Evolutionary conservation across 1,284 basidiomycete species (phyloP).

Genomic region (Caloboletus firmus): DNA sequence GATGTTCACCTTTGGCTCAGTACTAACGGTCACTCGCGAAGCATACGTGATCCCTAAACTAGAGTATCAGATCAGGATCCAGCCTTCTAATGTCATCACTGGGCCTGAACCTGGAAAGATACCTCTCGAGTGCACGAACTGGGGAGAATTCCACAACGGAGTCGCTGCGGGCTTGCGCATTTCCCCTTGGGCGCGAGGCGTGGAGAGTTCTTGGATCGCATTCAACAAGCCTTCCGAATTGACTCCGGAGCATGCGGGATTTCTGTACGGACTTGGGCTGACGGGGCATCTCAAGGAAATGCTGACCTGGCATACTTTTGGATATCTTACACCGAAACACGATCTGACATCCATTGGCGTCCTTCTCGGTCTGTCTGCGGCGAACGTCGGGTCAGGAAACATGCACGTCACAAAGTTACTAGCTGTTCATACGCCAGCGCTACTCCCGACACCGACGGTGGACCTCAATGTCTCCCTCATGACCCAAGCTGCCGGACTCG

Average conservation of each 20-base stretch:
- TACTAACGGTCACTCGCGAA: slow-evolving; percentile 69
- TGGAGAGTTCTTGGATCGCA: slow-evolving; percentile 91
- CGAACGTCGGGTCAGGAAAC: slow-evolving; percentile 88
- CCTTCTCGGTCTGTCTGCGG: slow-evolving; percentile 87
- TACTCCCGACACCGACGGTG: slow-evolving; percentile 84
- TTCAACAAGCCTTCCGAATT: slow-evolving; percentile 88
- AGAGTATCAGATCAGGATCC: slow-evolving; percentile 74
- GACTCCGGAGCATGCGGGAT: slow-evolving; percentile 91
- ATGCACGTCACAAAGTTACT: slow-evolving; percentile 87
- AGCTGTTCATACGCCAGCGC: slow-evolving; percentile 89
- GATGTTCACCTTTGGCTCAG: slow-evolving; percentile 83
- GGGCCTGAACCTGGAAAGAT: slow-evolving; percentile 67
- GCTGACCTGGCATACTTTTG: slow-evolving; percentile 86
- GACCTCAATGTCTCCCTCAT: slow-evolving; percentile 89
- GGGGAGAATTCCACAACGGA: slow-evolving; percentile 98
- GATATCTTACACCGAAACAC: slow-evolving; percentile 93
- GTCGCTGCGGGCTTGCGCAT: slow-evolving; percentile 89
- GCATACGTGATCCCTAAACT: slow-evolving; percentile 79
- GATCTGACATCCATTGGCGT: slow-evolving; percentile 93
- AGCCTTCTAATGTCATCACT: slow-evolving; percentile 65
- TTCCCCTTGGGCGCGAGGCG: slow-evolving; percentile 69
- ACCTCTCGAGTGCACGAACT: slow-evolving; percentile 69
- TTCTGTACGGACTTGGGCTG: slow-evolving; percentile 90
- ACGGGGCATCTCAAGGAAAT: slow-evolving; percentile 88
- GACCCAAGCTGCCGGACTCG: slow-evolving; percentile 87